Percentiles rank a stretch among this genome's conserved stretches.
Conservation (phyloP, 306 rosid genomes). For the Elaeagnus macrophylla region DNA sequence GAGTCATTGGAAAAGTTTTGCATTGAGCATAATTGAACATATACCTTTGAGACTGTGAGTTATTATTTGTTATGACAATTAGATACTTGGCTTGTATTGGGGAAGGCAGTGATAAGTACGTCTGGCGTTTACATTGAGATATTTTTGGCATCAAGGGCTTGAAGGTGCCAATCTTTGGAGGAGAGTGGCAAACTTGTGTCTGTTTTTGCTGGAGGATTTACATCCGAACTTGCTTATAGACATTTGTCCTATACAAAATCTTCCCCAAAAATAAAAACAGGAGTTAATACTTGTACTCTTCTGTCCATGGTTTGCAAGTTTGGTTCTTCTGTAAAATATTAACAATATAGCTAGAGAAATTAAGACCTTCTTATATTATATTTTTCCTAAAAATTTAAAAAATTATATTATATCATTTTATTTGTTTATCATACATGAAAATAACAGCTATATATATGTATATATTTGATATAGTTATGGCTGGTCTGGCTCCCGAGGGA, state of each 20-base stretch:
- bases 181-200: slow-evolving; percentile 25
- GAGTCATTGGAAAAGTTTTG: too few species aligned
- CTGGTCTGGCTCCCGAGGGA: slow-evolving; percentile 86
- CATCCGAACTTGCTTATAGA: slow-evolving; percentile 11
- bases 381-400: too few species aligned
- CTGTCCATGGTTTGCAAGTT: slow-evolving; percentile 41
- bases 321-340: slow-evolving; percentile 46
- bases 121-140: too few species aligned
- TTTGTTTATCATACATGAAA: too few species aligned
- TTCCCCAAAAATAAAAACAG: slow-evolving; percentile 32
- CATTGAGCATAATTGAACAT: too few species aligned
- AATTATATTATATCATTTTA: too few species aligned
- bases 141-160: not conserved
- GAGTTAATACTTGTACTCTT: slow-evolving; percentile 42
- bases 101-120: too few species aligned
- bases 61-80: too few species aligned
- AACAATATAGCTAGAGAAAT: too few species aligned
- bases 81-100: too few species aligned
- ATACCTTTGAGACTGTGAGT: too few species aligned
- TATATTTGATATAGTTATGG: slow-evolving; percentile 51
- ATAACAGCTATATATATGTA: not conserved
- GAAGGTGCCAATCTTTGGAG: slow-evolving; percentile 19
- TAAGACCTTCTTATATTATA: too few species aligned
- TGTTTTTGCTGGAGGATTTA: slow-evolving; percentile 17
- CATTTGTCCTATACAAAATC: slow-evolving; percentile 13